Evolutionary conservation across 495 filamentous ascomycete species (phyloP).

Genomic region (Sabuloglossum arenarium): DNA sequence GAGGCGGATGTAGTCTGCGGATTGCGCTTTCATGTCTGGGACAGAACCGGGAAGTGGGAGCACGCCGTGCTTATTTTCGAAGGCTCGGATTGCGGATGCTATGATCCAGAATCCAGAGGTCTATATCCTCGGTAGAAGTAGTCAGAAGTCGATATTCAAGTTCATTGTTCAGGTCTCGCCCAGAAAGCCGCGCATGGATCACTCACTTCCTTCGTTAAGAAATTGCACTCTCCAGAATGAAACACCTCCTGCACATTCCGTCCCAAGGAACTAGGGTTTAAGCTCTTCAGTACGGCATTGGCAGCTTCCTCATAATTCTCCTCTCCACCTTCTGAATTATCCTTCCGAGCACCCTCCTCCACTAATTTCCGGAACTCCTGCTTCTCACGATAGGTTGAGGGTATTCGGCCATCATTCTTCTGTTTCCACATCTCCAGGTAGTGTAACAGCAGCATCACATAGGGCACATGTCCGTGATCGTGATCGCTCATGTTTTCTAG

Average conservation of each 20-base stretch:
- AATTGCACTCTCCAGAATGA: constrained; percentile 35
- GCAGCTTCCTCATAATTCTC: constrained; percentile 95
- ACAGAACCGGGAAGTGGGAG: constrained; percentile 74
- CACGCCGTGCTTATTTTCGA: constrained; percentile 45
- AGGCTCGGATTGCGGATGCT: constrained; percentile 54
- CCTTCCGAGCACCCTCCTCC: constrained; percentile 38
- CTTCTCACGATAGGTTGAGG: constrained; percentile 69
- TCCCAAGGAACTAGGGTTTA: constrained; percentile 44
- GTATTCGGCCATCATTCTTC: constrained; percentile 43
- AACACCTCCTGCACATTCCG: constrained; percentile 59
- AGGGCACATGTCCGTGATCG: constrained; percentile 86
- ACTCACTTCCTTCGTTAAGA: constrained; percentile 18
- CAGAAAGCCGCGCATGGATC: neutral
- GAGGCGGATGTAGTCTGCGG: constrained; percentile 71
- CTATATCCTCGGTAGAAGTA: constrained; percentile 16
- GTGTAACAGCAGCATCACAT: constrained; percentile 63
- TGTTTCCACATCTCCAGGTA: constrained; percentile 73
- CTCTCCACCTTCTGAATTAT: constrained; percentile 72
- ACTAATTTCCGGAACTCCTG: constrained; percentile 56
- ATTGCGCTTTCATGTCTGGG: constrained; percentile 96
- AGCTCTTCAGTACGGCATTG: constrained; percentile 65
- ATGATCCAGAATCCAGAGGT: constrained; percentile 70
- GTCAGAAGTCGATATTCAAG: neutral
- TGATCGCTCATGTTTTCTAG: constrained; percentile 56
- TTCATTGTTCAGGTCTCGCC: too few relatives aligned